Evolutionary conservation across 164 flowering plant species (phyloP), one percentile per base, ranked within the genome.

Genomic region (Platanus orientalis): DNA sequence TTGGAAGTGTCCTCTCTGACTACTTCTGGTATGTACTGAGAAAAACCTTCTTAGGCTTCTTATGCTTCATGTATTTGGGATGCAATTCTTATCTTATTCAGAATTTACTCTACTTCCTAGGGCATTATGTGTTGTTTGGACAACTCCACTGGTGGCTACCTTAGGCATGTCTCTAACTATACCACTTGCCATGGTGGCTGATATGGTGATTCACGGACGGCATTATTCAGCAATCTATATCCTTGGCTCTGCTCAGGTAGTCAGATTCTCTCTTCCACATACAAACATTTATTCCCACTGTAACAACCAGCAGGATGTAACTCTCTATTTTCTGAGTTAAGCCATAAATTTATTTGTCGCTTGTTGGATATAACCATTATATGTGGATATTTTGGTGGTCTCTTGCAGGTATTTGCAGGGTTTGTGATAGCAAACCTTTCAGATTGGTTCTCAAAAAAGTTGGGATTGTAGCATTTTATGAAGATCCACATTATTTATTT

Each of bases 1-100:
- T 92, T 61, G 99, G 98, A 76, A 95, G 97, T 62, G 99, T 95
- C 54, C 90, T 95, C 64, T 92, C 99, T 10, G 99, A 95, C 62
- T 95, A 95, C 74, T 85, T 95, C 62, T 95, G 99, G 99, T 92
- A 84, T 49, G 70, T n/a, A n/a, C n/a, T 67, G 27, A 51, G 14
- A 23, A 20, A 24, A 47, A n/a, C 53, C 20, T 5, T 0, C 3
- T 62, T 17, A 1, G 10, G 12, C 28, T 51, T 69, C 21, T 14
- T 14, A 21, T 23, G 21, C 20, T 47, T 7, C 54, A n/a, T n/a
- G 47, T 61, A n/a, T 23, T 21, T 21, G 13, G 26, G 57, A 39
- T 23, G n/a, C 58, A 5, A n/a, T 51, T 39, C 14, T 25, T 59
- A 23, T 54, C 55, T 62, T 36, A 54, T 54, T 30, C 56, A 26